Base-by-base conservation (phyloP, 257 asterid genomes). In the Lavandula angustifolia region DNA sequence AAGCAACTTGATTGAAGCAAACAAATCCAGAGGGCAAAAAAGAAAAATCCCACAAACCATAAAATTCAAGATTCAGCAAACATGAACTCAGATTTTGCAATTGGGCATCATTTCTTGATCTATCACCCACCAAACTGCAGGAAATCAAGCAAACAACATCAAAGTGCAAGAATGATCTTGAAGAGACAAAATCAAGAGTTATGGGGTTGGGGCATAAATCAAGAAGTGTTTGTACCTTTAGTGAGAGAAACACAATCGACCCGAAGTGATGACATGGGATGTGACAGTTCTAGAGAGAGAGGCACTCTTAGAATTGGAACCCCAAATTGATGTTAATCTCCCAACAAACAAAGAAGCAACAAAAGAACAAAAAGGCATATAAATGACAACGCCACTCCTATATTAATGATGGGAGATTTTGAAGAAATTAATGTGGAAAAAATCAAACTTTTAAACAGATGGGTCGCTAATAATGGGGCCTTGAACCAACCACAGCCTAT, bases 391-490 rank as follows among this genome's bases (percentile, higher is more conserved):
- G 1, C 56, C 60, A 18, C 29, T 34, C 68, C 42, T 35, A 59
- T 75, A 62, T 79, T 77, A 76, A 81, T 70, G 82, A 67, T 52
- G 9, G 66, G 71, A 68, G 77, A 69, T 74, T 71, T 67, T 38
- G 73, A 71, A 74, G 79, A 60, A 73, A 60, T 66, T 59, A 79
- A 75, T 66, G 79, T 65, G 74, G 82, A 77, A 81, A 79, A 76
- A 66, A 79, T 79, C 82, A 74, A 82, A 79, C 17, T 63, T 70
- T 64, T 40, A 64, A 75, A 70, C 68, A 74, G 75, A 74, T 70
- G 66, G 55, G 60, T 80, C 79, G 84, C 78, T 76, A 72, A 76
- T 71, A 75, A 78, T 66, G 85, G 81, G 85, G 81, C 75, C 82
- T 75, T 76, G 84, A 81, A 75, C 64, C 62, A 73, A 78, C 82